Evolutionary conservation across 2,329 filamentous ascomycete genomes (phyloP).

Genomic region (Neopestalotiopsis rosae): DNA sequence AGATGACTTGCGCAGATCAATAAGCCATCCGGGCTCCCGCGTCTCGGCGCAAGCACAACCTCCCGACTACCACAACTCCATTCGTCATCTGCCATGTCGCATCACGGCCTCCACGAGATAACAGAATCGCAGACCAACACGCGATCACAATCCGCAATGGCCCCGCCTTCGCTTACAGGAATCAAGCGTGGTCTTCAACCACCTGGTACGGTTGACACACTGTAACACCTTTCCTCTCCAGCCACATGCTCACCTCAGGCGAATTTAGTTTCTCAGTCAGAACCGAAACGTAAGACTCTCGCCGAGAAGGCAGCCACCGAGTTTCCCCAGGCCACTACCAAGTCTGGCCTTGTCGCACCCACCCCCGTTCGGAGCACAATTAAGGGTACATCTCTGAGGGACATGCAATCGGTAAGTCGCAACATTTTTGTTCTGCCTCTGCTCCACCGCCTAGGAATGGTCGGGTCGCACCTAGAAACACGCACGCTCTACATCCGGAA

Average conservation of each 20-base stretch:
- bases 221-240: slow-evolving; percentile 21
- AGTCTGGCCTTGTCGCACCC: slow-evolving; percentile 44
- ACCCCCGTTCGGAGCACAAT: slow-evolving; percentile 47
- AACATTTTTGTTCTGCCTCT: background rate
- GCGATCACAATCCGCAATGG: slow-evolving; percentile 50
- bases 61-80: slow-evolving; percentile 30
- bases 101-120: slow-evolving; percentile 55
- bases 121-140: slow-evolving; percentile 66
- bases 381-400: slow-evolving; percentile 49
- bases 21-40: slow-evolving; percentile 21
- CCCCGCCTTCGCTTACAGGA: slow-evolving; percentile 42
- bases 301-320: slow-evolving; percentile 58
- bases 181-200: slow-evolving; percentile 58
- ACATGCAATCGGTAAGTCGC: slow-evolving; percentile 22
- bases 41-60: slow-evolving; percentile 22
- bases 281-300: slow-evolving; percentile 66
- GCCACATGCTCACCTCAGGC: slow-evolving; percentile 25
- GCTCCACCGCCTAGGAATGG: background rate
- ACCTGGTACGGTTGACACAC: slow-evolving; percentile 42
- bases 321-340: slow-evolving; percentile 41
- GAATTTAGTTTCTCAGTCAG: slow-evolving; percentile 54
- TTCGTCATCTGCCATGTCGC: slow-evolving; percentile 30
- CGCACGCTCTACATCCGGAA: background rate
- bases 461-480: background rate
- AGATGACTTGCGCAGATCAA: slow-evolving; percentile 10